Evolutionary conservation across 176 grass and related monocot genomes (phyloP), one percentile per base, ranked within the genome.

Genomic region (Eragrostis nindensis): DNA sequence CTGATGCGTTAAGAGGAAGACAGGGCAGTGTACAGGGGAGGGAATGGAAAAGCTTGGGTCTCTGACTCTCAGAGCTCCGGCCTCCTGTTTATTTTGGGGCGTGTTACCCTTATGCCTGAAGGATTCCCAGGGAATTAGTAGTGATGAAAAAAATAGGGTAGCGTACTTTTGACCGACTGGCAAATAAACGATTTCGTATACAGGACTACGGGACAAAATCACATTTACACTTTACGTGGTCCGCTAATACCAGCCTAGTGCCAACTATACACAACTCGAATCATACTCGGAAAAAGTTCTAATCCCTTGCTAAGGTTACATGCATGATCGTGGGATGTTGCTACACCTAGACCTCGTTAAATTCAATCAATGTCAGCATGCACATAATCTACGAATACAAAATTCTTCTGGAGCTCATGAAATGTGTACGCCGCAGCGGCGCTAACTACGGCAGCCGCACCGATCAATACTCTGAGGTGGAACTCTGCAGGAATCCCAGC

Each of bases 351-450:
- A 81, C 22, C 39, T 42, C 73, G 78, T 43, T 76, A 68, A 24
- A 15, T 47, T 85, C 36, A 98, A 77, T 98, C 92, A 80, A 98
- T 98, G 56, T 98, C 88, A 84, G 96, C 84, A 56, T 98, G 96
- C 9, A 98, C 88, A 17, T 98, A 98, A 86, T 98, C 96, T 7
- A 91, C 91, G 79, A 93, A 98, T 6, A 89, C 82, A 53, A 98
- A 98, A 71, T 98, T 88, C 84, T 93, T 98, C 88, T 98, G 90
- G 43, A 79, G 84, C 3, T 93, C 84, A 69, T 93, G 71, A 64
- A 95, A 85, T 72, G 63, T 55, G 39, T 89, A 98, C 0, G 96
- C 92, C 43, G 86, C 24, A 25, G 71, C 76, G 2, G 92, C 96
- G 11, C 86, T 90, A 39, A 86, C 16, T 57, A 98, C 43, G 61